These are phyloP conservation scores for Phylloporus gajari DNA, from an alignment of 1,284 basidiomycete genomes.

Conservation along the genomic window DNA sequence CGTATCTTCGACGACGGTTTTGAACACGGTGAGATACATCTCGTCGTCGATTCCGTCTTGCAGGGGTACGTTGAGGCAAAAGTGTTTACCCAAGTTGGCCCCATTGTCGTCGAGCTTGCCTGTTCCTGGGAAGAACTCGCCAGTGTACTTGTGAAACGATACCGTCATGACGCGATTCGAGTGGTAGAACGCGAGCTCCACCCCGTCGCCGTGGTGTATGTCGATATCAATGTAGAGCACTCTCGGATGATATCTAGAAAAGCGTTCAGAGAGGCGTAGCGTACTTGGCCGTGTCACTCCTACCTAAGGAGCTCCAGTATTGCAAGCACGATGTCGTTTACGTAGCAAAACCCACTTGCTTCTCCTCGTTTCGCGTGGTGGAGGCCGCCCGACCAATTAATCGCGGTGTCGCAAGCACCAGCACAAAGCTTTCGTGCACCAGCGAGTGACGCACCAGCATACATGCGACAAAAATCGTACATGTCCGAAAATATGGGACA, in stretches of 20 bases:
- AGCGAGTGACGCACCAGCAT: constrained; percentile 90
- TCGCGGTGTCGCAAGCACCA: constrained; percentile 93
- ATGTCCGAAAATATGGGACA: constrained; percentile 94
- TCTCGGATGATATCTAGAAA: constrained; percentile 81
- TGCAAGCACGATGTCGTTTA: constrained; percentile 94
- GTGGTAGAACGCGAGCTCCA: constrained; percentile 97
- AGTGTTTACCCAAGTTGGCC: constrained; percentile 90
- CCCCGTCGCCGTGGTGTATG: constrained; percentile 97
- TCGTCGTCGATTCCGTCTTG: constrained; percentile 98
- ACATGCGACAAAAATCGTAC: constrained; percentile 93
- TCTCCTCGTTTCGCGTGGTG: constrained; percentile 97
- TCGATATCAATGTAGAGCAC: constrained; percentile 98
- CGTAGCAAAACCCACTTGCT: constrained; percentile 96
- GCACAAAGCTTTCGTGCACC: constrained; percentile 87
- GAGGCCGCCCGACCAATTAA: constrained; percentile 96
- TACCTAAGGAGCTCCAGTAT: constrained; percentile 93
- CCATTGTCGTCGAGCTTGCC: constrained; percentile 93
- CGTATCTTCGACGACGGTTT: constrained; percentile 94
- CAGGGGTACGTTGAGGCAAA: constrained; percentile 94
- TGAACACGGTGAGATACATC: constrained; percentile 95
- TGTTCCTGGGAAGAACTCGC: constrained; percentile 97
- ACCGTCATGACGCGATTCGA: constrained; percentile 98
- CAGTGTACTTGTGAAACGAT: constrained; percentile 99
- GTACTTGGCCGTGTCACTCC: constrained; percentile 27
- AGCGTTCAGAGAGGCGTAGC: background rate